Conservation (phyloP, 495 filamentous ascomycete genomes). For the Penicillium antarcticum region DNA sequence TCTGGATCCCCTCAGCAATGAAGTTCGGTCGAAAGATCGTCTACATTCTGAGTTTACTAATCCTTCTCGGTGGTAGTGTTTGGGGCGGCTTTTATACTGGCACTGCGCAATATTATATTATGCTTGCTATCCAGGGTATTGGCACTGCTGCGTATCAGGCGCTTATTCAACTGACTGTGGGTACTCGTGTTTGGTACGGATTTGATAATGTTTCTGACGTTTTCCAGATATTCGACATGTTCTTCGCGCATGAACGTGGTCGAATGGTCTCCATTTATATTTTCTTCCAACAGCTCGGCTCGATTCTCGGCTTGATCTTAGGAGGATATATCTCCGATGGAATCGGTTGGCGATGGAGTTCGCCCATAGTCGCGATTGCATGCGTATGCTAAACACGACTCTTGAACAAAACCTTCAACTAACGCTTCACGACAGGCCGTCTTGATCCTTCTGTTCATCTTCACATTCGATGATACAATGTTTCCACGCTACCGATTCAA, state of each 20-base stretch:
- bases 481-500: conserved; percentile 29
- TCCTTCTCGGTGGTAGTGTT: conserved; percentile 18
- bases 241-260: conserved; percentile 26
- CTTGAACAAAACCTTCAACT: not conserved
- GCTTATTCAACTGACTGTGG: conserved; percentile 27
- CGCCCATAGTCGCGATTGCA: conserved; percentile 31
- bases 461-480: conserved; percentile 36
- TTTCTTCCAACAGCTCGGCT: conserved; percentile 28
- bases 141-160: conserved; percentile 30
- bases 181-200: not conserved
- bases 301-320: conserved; percentile 25
- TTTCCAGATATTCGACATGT: conserved; percentile 30
- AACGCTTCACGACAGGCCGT: conserved; percentile 10
- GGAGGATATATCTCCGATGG: conserved; percentile 28
- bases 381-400: conserved; percentile 9
- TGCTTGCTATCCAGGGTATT: conserved; percentile 22
- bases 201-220: not conserved
- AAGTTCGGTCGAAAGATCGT: conserved; percentile 33
- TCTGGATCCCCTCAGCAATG: conserved; percentile 34
- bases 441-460: conserved; percentile 27
- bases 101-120: conserved; percentile 25
- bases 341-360: conserved; percentile 34
- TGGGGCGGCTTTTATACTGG: conserved; percentile 26
- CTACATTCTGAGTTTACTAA: conserved; percentile 23
- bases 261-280: conserved; percentile 27